Conservation (phyloP, 1,284 basidiomycete species). For the Crucibulum parvulum region DNA sequence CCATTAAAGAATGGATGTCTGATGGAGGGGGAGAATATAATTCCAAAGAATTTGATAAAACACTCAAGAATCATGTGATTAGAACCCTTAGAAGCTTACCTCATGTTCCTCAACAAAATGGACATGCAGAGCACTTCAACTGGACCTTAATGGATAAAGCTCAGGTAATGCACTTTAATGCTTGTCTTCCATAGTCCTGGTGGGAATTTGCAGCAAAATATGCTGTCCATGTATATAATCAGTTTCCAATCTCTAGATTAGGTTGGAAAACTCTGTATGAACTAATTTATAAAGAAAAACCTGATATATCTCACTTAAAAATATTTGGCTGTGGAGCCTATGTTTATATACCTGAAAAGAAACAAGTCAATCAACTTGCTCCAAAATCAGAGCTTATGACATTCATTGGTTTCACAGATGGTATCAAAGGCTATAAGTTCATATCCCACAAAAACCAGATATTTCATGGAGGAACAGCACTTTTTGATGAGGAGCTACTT, state of each 20-base stretch:
- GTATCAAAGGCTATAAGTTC: conserved; percentile 20
- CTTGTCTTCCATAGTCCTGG: conserved; percentile 23
- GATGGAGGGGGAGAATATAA: conserved; percentile 9
- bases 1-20: neutral
- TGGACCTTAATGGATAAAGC: conserved; percentile 20
- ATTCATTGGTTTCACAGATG: conserved; percentile 12
- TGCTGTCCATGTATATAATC: conserved; percentile 30
- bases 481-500: conserved; percentile 23
- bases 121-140: conserved; percentile 20
- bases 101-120: conserved; percentile 20
- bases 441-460: conserved; percentile 19
- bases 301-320: conserved; percentile 19
- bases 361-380: conserved; percentile 13
- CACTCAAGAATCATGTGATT: conserved; percentile 6
- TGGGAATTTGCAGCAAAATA: conserved; percentile 28
- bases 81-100: conserved; percentile 8
- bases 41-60: neutral
- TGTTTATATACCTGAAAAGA: conserved; percentile 14
- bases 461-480: conserved; percentile 22
- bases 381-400: conserved; percentile 19
- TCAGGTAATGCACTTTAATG: conserved; percentile 20
- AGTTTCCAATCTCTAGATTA: conserved; percentile 15
- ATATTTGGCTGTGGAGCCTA: conserved; percentile 30
- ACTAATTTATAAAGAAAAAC: conserved; percentile 8
- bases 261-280: conserved; percentile 11